phyloP scores from a whole-genome alignment of 1,139 yeast species.

The Blastobotrys raffinosifermentans region DNA sequence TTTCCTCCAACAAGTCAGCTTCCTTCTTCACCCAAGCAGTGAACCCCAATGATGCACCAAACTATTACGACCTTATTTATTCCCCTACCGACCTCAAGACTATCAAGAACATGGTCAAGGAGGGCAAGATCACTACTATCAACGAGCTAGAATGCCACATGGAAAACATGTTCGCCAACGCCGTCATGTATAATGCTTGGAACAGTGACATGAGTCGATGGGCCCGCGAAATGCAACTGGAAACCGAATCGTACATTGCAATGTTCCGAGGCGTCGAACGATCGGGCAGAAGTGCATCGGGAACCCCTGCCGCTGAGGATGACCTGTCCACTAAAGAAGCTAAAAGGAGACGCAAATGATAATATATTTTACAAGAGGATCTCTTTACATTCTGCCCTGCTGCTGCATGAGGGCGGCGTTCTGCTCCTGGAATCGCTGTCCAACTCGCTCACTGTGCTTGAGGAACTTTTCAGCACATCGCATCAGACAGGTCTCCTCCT shows the following conservation, averaged over 20 bases:
- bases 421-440: constrained; percentile 98
- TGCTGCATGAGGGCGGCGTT: constrained; percentile 39
- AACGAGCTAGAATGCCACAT: constrained; percentile 61
- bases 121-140: constrained; percentile 46
- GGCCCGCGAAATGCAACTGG: constrained; percentile 56
- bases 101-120: constrained; percentile 52
- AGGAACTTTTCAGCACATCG: constrained; percentile 96
- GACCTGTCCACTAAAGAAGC: no score
- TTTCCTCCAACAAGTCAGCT: constrained; percentile 66
- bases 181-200: constrained; percentile 71
- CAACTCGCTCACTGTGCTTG: constrained; percentile 97
- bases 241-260: constrained; percentile 32
- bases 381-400: constrained; percentile 16
- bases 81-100: constrained; percentile 65
- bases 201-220: constrained; percentile 57
- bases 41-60: constrained; percentile 59
- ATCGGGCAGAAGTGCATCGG: constrained; percentile 14
- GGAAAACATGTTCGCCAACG: constrained; percentile 75
- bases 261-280: constrained; percentile 32
- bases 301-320: constrained; percentile 9
- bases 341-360: constrained; percentile 4
- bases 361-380: not conserved
- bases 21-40: constrained; percentile 72
- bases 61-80: constrained; percentile 55
- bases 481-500: constrained; percentile 79